Conservation (phyloP, 345 rosid species). For the Diplotaxis tenuifolia region DNA sequence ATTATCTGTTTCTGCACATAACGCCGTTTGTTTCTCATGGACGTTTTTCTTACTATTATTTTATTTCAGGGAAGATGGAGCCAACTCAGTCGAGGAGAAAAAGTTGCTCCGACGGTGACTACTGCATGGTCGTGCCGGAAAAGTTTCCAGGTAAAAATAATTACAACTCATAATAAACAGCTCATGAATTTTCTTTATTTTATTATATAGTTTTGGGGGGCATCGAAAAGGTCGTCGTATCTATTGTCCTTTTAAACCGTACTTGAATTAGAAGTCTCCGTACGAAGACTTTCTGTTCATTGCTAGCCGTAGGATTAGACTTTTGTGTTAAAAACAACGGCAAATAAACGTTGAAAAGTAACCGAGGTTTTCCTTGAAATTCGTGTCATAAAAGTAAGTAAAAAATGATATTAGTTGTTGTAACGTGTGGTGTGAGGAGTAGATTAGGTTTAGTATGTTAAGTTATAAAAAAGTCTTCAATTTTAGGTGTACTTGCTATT, state of each 20-base stretch:
- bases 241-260: not conserved
- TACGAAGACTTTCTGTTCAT: conserved; percentile 23
- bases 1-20: not conserved
- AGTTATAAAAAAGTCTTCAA: conserved; percentile 27
- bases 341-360: not conserved
- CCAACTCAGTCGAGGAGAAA: conserved; percentile 44
- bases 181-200: not conserved
- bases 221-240: conserved; percentile 24
- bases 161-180: not conserved
- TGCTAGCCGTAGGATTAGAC: conserved; percentile 39
- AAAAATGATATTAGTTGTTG: conserved; percentile 30
- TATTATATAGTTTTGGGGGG: not conserved
- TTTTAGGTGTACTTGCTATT: conserved; percentile 42
- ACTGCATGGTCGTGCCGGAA: conserved; percentile 46
- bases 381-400: not conserved
- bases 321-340: conserved; percentile 24
- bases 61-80: conserved; percentile 36
- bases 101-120: conserved; percentile 69
- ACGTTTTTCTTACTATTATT: not conserved
- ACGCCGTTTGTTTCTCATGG: not conserved
- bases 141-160: conserved; percentile 56
- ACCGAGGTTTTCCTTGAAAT: conserved; percentile 8
- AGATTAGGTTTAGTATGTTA: not conserved
- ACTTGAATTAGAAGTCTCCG: conserved; percentile 25
- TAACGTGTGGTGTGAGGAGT: conserved; percentile 38